These are phyloP conservation scores for Candida lessepsii DNA, from an alignment of 805 yeast species.

Conservation along the genomic window DNA sequence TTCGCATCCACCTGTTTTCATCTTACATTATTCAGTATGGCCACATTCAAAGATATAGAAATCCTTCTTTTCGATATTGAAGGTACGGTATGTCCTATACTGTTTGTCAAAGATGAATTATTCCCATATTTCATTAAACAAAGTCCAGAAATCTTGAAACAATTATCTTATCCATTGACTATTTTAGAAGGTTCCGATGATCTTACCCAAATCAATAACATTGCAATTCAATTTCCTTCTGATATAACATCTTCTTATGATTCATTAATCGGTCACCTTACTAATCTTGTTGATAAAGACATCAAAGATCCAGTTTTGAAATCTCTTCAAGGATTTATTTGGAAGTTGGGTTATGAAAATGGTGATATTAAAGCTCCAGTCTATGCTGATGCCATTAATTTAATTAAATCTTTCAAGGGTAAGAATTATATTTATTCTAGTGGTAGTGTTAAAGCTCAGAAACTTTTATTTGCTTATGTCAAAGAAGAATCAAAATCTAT, in stretches of 20 bases:
- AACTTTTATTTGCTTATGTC: conserved; percentile 68
- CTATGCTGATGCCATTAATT: conserved; percentile 65
- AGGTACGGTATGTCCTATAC: conserved; percentile 90
- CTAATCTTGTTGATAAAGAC: conserved; percentile 59
- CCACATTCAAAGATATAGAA: neutral
- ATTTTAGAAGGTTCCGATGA: conserved; percentile 16
- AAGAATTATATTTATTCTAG: conserved; percentile 78
- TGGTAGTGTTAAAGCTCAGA: conserved; percentile 87
- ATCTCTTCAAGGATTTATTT: conserved; percentile 76
- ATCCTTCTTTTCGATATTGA: conserved; percentile 62
- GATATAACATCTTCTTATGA: conserved; percentile 21
- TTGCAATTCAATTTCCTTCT: conserved; percentile 49
- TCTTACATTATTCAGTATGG: neutral
- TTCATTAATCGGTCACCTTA: conserved; percentile 47
- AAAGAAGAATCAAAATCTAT: conserved; percentile 26
- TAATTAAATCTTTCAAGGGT: conserved; percentile 45
- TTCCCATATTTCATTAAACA: conserved; percentile 70
- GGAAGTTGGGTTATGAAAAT: conserved; percentile 76
- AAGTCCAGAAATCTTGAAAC: conserved; percentile 41
- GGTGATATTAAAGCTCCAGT: conserved; percentile 79
- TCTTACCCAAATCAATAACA: conserved; percentile 21
- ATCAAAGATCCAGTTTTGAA: conserved; percentile 77
- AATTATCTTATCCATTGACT: conserved; percentile 32
- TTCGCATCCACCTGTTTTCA: neutral
- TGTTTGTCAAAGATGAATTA: conserved; percentile 76